Conservation (phyloP, 139 green algal species). For the Klebsormidium nitens region DNA sequence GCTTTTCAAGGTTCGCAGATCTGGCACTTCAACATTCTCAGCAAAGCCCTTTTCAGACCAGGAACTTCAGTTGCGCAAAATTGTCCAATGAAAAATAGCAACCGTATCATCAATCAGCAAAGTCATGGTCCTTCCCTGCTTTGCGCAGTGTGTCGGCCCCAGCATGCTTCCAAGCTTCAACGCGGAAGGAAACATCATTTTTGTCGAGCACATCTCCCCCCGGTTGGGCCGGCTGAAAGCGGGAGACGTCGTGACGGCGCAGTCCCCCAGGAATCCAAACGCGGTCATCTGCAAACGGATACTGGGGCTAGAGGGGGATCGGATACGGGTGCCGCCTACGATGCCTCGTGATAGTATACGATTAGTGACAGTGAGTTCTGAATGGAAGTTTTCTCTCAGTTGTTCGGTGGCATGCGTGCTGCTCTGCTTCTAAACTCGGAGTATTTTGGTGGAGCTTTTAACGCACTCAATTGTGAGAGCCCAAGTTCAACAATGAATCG, state of each 20-base stretch:
- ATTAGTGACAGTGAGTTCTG: too few relatives aligned
- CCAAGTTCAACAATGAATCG: too few relatives aligned
- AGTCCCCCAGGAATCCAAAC: constrained; percentile 58
- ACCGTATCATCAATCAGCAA: too few relatives aligned
- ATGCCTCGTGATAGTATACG: too few relatives aligned
- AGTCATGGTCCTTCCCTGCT: not conserved
- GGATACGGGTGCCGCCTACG: constrained; percentile 22
- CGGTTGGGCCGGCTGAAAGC: constrained; percentile 25
- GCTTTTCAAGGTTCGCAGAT: not conserved
- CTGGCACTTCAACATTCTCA: too few relatives aligned
- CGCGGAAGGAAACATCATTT: constrained; percentile 57
- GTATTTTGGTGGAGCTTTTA: not conserved
- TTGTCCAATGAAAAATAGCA: too few relatives aligned
- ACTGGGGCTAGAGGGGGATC: constrained; percentile 56
- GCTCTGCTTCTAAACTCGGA: not conserved
- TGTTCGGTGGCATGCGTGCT: not conserved
- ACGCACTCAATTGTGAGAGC: too few relatives aligned
- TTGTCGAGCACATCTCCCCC: constrained; percentile 58
- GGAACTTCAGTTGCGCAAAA: too few relatives aligned
- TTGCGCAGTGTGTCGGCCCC: constrained; percentile 60
- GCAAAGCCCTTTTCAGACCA: too few relatives aligned
- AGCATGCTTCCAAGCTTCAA: constrained; percentile 81
- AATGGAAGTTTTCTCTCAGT: not conserved
- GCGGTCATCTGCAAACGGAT: constrained; percentile 70
- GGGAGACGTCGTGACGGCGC: constrained; percentile 56